Base-by-base conservation (phyloP, 768 basidiomycete species). In the Rhizopogon salebrosus region DNA sequence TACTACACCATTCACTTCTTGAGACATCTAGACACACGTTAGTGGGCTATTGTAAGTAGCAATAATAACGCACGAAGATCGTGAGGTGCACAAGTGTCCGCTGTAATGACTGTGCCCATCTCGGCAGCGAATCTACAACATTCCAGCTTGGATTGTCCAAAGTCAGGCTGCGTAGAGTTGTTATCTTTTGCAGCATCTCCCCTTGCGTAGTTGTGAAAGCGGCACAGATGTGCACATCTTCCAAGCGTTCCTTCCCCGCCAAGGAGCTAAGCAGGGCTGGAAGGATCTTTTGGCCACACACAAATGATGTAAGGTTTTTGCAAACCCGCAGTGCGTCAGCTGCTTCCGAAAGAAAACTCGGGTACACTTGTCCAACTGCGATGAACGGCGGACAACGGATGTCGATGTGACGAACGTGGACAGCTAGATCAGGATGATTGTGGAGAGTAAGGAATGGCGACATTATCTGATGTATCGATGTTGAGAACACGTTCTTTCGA, bases 111-210 rank as follows among this genome's bases (percentile, higher is more conserved):
- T 60, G 60, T 2, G 73, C 64, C 87, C 89, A 90, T 20, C 57
- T 63, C 9, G 87, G 84, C 18, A 91, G 61, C 6, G 71, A 57
- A 60, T 85, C 77, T 49, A 85, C 69, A 20, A 85, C 66, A 57
- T 77, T 79, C 82, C 83, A 84, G 3, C 80, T 80, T n/a, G 82
- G 79, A 48, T 66, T 73, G 46, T 88, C 81, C 24, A 90, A 66
- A 5, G 75, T 68, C 14, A 91, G 58, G 22, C 63, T 72, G 10
- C 72, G 71, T 29, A 88, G 62, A 0, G 41, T 64, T 65, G 18
- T 55, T 16, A 82, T 54, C 22, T 72, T 60, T 11, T 70, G 53
- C 23, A 88, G 70, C 50, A 72, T 65, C 18, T 67, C 59, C 0
- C 77, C 64, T 57, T 87, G 84, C 18, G 74, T 71, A 0, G 70